A percentile compares a stretch with the other conserved stretches of the same genome.
Conservation (phyloP, 1,284 basidiomycete species). For the Stygiomarasmius scandens region DNA sequence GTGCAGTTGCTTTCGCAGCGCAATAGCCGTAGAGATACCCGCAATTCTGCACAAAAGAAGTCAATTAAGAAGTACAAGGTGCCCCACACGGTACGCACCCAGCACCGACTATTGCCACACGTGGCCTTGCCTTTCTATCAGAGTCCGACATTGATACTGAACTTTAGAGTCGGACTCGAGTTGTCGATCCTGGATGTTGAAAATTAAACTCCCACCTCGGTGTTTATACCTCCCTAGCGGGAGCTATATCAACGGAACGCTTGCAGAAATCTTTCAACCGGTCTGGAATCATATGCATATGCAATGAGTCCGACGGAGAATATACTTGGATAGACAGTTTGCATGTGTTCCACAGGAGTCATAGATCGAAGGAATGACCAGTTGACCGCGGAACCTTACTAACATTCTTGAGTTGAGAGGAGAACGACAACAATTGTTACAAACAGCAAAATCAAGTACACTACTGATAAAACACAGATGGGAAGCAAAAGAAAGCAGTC, state of each 20-base stretch:
- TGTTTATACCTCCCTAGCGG: no score
- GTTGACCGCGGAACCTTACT: background rate
- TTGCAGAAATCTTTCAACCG: no score
- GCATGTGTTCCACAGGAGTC: no score
- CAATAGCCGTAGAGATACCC: constrained; percentile 51
- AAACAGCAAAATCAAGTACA: constrained; percentile 16
- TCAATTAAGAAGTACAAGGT: background rate
- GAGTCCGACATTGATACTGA: background rate
- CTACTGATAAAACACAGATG: constrained; percentile 12
- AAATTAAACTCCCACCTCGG: no score
- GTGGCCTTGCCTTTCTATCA: constrained; percentile 24
- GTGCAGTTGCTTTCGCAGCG: constrained; percentile 43
- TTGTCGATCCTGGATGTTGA: no score
- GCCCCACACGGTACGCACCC: constrained; percentile 38
- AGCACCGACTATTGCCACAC: constrained; percentile 51
- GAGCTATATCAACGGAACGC: no score
- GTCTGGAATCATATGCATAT: no score
- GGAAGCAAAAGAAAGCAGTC: constrained; percentile 1
- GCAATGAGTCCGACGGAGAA: no score
- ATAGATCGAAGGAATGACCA: no score
- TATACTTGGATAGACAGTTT: no score
- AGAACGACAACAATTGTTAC: constrained; percentile 9
- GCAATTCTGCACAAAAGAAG: constrained; percentile 29
- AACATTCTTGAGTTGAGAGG: constrained; percentile 1
- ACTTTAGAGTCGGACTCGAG: no score